Base-by-base conservation (phyloP, 2,329 filamentous ascomycete species). In the Helotiales sp. region DNA sequence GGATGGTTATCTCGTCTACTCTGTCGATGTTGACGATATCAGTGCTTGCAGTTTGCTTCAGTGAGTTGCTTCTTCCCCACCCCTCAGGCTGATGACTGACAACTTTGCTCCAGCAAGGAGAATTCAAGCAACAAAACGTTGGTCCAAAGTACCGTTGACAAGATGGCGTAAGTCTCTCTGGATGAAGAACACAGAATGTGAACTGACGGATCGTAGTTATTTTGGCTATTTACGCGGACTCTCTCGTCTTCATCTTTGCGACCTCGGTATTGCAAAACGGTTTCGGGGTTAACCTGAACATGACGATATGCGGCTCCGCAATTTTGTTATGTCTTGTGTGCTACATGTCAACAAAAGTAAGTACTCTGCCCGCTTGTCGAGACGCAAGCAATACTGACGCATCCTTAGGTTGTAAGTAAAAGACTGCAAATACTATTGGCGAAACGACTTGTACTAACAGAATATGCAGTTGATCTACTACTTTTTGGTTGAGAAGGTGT, bases 401-500 rank as follows among this genome's bases (percentile, higher is more conserved):
- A 7, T 10, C 4, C 28, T 6, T 20, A 15, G 60, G 43, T 58
- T 34, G 22, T 57, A 26, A 37, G 7, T 58, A 15, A n/a, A n/a
- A n/a, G n/a, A n/a, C 2, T 11, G 20, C 20, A 49, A 49, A 6
- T 60, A 20, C 3, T 7, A n/a, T n/a, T n/a, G n/a, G n/a, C 15
- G n/a, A 3, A 1, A 10, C 15, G 34, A 7, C 40, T 3, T 22
- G 1, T 1, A 43, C 30, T 63, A 8, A 37, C 15, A 20, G 13
- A 40, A 22, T 13, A 7, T 49, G 7, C 24, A 68, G 62, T 40
- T 89, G 20, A 87, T 89, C 22, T 90, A 90, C 73, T 79, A 87
- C 32, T 90, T 89, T 74, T 79, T 90, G 1, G 86, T 88, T 1
- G 88, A 90, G 76, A 89, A 87, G 77, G 86, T 86, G 58, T 70